A percentile compares a stretch with the other conserved stretches of the same genome.
These are phyloP conservation scores for Fusarium sp. DNA, from an alignment of 2,329 filamentous ascomycete species.

Conservation along the genomic window DNA sequence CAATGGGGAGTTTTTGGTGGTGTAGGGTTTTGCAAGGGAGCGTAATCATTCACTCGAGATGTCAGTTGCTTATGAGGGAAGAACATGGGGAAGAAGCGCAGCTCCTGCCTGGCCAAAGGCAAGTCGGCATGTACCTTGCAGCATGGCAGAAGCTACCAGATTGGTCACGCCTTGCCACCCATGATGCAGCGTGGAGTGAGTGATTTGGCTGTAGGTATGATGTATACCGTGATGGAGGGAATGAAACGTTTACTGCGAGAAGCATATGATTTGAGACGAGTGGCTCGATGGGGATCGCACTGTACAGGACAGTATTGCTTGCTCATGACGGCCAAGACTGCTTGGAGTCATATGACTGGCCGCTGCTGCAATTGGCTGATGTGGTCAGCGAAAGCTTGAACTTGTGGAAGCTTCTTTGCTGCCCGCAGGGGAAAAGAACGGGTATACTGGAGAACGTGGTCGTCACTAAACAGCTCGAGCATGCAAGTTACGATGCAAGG, in stretches of 20 bases:
- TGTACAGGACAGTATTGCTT: slow-evolving; percentile 15
- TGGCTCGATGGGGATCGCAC: slow-evolving; percentile 23
- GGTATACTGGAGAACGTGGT: slow-evolving; percentile 12
- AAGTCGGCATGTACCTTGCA: slow-evolving; percentile 34
- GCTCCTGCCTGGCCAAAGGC: slow-evolving; percentile 21
- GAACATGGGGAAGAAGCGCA: slow-evolving; percentile 1
- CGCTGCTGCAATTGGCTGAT: slow-evolving; percentile 13
- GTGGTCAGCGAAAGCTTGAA: not conserved
- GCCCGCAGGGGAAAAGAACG: slow-evolving; percentile 6
- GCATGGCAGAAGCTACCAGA: slow-evolving; percentile 26
- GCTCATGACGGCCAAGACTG: slow-evolving; percentile 29
- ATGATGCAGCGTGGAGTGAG: slow-evolving; percentile 29
- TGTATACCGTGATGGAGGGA: slow-evolving; percentile 10
- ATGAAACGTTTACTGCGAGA: slow-evolving; percentile 42
- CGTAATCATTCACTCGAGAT: slow-evolving; percentile 23
- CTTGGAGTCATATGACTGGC: slow-evolving; percentile 11
- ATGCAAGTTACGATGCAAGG: slow-evolving; percentile 33
- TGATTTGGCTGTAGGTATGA: slow-evolving; percentile 18
- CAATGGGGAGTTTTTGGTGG: slow-evolving; percentile 1
- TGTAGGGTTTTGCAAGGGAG: slow-evolving; percentile 8
- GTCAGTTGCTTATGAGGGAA: slow-evolving; percentile 35
- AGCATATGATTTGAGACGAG: slow-evolving; percentile 18
- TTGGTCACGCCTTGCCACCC: slow-evolving; percentile 23
- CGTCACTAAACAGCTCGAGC: too few species aligned
- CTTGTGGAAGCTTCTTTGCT: slow-evolving; percentile 13